A percentile compares a stretch with the other conserved stretches of the same genome.
These are phyloP conservation scores for Ganoderma resinaceum DNA, from an alignment of 1,284 basidiomycete species.

Conservation along the genomic window DNA sequence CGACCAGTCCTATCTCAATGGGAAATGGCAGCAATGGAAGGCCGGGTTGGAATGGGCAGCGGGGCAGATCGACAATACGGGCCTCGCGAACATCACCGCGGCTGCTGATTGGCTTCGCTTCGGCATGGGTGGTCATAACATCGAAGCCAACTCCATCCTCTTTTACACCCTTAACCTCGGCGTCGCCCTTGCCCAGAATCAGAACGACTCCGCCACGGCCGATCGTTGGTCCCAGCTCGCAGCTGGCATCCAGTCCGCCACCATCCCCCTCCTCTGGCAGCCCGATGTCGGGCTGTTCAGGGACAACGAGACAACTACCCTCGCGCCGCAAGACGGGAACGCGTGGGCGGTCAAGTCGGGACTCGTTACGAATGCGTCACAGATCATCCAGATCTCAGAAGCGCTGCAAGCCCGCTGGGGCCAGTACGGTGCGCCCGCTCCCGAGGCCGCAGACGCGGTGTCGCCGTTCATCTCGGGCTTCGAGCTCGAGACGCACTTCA, in stretches of 20 bases:
- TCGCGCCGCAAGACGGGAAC: constrained; percentile 31
- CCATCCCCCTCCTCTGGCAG: constrained; percentile 30
- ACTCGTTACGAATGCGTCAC: constrained; percentile 21
- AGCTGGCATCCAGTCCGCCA: constrained; percentile 20
- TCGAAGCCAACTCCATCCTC: constrained; percentile 30
- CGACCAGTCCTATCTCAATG: constrained; percentile 23
- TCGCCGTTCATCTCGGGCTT: constrained; percentile 29
- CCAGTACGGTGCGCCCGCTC: constrained; percentile 27
- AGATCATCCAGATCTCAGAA: constrained; percentile 19
- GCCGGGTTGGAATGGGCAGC: constrained; percentile 26
- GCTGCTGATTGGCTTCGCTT: constrained; percentile 28
- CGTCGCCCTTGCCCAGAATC: constrained; percentile 15
- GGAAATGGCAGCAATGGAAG: constrained; percentile 25
- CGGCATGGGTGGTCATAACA: constrained; percentile 32
- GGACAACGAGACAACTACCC: constrained; percentile 32
- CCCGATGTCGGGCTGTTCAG: constrained; percentile 27
- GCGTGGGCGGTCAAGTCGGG: constrained; percentile 30
- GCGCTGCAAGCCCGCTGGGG: constrained; percentile 28
- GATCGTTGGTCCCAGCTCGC: constrained; percentile 17
- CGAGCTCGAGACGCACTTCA: constrained; percentile 31
- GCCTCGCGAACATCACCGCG: constrained; percentile 26
- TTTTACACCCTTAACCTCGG: constrained; percentile 29
- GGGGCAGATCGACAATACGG: constrained; percentile 23
- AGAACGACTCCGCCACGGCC: constrained; percentile 20
- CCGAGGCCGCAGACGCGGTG: constrained; percentile 28